phyloP scores from a whole-genome alignment of 805 yeast species.

The Suhomyces tanzawaensis region DNA sequence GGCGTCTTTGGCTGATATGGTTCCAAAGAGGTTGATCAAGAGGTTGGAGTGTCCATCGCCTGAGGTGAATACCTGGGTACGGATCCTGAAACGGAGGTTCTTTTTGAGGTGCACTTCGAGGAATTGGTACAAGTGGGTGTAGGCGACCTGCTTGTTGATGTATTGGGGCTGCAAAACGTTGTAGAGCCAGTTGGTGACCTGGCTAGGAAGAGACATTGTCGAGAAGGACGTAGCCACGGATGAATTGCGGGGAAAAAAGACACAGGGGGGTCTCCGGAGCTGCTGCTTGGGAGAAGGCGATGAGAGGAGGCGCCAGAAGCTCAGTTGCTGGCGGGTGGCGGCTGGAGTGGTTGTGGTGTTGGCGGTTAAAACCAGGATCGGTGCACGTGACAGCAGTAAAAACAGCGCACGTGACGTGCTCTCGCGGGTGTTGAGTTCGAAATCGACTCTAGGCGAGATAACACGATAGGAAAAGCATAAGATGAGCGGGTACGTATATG shows the following conservation, averaged over 20 bases:
- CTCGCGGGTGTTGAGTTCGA: too few species aligned
- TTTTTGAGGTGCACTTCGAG: slow-evolving; percentile 45
- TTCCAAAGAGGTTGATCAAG: slow-evolving; percentile 64
- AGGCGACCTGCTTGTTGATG: slow-evolving; percentile 52
- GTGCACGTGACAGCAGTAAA: too few species aligned
- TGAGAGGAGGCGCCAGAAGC: too few species aligned
- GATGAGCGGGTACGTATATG: slow-evolving; percentile 47
- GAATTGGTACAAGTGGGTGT: slow-evolving; percentile 58
- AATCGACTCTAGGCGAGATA: too few species aligned
- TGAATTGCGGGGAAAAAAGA: too few species aligned
- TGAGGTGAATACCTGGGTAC: slow-evolving; percentile 57
- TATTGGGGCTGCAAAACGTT: slow-evolving; percentile 53
- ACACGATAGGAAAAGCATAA: slow-evolving; percentile 3
- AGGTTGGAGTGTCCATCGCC: slow-evolving; percentile 58
- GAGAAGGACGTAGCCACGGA: too few species aligned
- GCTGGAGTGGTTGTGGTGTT: too few species aligned
- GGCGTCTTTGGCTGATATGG: slow-evolving; percentile 33
- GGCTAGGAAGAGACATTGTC: slow-evolving; percentile 13
- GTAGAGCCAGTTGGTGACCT: slow-evolving; percentile 39
- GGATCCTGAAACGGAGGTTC: slow-evolving; percentile 50
- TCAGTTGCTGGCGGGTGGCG: too few species aligned
- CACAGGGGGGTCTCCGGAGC: too few species aligned
- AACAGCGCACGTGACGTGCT: too few species aligned
- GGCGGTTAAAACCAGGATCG: too few species aligned
- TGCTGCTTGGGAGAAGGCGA: too few species aligned